phyloP scores from a whole-genome alignment of 2,329 filamentous ascomycete species.

The Colletotrichum sp. region DNA sequence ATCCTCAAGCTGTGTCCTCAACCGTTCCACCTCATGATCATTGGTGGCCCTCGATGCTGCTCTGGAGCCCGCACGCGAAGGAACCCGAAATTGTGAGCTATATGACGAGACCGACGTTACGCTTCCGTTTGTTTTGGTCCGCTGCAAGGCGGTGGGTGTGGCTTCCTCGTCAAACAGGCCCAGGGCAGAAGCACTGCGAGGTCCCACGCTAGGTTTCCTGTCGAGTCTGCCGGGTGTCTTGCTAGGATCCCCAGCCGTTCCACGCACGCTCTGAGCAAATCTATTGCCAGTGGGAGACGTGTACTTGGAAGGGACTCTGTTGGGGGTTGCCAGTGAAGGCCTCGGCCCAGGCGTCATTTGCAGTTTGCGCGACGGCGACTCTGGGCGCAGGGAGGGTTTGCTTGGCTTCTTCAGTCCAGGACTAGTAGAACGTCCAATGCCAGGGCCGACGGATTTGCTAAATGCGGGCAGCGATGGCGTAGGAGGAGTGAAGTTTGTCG shows the following conservation, averaged over 20 bases:
- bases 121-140: constrained; percentile 59
- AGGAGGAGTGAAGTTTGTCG: constrained; percentile 67
- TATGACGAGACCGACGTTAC: constrained; percentile 61
- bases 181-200: constrained; percentile 65
- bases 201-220: constrained; percentile 56
- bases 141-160: constrained; percentile 53
- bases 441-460: constrained; percentile 83
- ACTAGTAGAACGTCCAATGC: constrained; percentile 62
- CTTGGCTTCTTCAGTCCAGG: constrained; percentile 71
- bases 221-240: constrained; percentile 55
- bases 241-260: constrained; percentile 64
- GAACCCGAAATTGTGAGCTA: constrained; percentile 56
- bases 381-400: constrained; percentile 83
- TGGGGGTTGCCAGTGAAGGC: constrained; percentile 61
- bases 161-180: constrained; percentile 65
- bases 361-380: constrained; percentile 79
- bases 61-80: constrained; percentile 44
- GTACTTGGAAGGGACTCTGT: constrained; percentile 59
- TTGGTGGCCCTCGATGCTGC: constrained; percentile 48
- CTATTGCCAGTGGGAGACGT: constrained; percentile 67
- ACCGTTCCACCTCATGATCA: constrained; percentile 75
- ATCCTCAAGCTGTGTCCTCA: constrained; percentile 79
- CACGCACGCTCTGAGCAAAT: constrained; percentile 69
- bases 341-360: constrained; percentile 66
- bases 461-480: constrained; percentile 76